Percentiles rank a stretch among this genome's conserved stretches.
These are phyloP conservation scores for Xylaria polymorpha DNA, from an alignment of 2,329 filamentous ascomycete genomes.

Conservation along the genomic window DNA sequence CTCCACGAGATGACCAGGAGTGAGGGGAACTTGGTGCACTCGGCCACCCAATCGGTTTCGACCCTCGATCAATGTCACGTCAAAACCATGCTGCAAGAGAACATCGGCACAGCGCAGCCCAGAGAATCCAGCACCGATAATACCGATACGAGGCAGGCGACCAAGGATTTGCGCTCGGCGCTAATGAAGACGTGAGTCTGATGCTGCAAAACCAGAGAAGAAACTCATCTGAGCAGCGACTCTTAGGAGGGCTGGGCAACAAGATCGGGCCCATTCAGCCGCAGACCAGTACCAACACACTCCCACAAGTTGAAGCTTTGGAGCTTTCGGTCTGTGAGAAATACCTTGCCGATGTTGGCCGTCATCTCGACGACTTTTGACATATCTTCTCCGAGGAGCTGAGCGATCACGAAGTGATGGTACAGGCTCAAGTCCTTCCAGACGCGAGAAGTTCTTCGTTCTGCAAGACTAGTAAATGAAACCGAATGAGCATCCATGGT, in stretches of 20 bases:
- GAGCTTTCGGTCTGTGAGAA: slow-evolving; percentile 45
- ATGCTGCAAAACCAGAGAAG: slow-evolving; percentile 38
- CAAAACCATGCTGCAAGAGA: slow-evolving; percentile 71
- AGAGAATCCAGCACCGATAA: slow-evolving; percentile 77
- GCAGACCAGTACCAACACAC: slow-evolving; percentile 43
- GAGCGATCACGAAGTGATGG: slow-evolving; percentile 53
- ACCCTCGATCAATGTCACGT: slow-evolving; percentile 77
- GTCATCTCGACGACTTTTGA: slow-evolving; percentile 50
- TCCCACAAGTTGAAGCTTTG: slow-evolving; percentile 46
- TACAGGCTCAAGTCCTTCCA: slow-evolving; percentile 62
- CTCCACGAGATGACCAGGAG: slow-evolving; percentile 62
- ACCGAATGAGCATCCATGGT: slow-evolving; percentile 66
- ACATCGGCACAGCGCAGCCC: slow-evolving; percentile 78
- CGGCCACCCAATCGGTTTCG: slow-evolving; percentile 75
- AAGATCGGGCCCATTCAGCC: slow-evolving; percentile 44
- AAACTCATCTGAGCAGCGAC: slow-evolving; percentile 48
- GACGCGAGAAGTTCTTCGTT: slow-evolving; percentile 59
- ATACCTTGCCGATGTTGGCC: slow-evolving; percentile 54
- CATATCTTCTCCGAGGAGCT: slow-evolving; percentile 50
- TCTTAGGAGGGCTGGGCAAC: slow-evolving; percentile 46
- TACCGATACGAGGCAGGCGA: slow-evolving; percentile 65
- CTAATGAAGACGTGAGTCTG: slow-evolving; percentile 44
- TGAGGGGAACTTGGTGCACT: slow-evolving; percentile 63
- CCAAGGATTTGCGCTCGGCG: slow-evolving; percentile 44
- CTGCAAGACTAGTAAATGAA: slow-evolving; percentile 59